These are phyloP conservation scores for Mimosa pudica DNA, from an alignment of 306 rosid species.

Conservation along the genomic window DNA sequence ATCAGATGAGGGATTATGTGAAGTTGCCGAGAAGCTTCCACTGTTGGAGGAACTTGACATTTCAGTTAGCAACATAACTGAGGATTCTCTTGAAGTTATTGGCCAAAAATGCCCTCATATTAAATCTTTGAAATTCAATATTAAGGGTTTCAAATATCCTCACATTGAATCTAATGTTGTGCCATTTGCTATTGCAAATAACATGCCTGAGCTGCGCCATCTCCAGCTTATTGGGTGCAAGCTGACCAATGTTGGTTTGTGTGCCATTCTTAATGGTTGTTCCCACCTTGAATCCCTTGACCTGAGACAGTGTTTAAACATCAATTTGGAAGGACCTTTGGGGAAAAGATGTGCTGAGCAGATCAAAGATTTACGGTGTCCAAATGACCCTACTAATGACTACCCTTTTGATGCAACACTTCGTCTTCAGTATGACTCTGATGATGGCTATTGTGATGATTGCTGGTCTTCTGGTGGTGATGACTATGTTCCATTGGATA, in stretches of 20 bases:
- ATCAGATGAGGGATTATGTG: no score
- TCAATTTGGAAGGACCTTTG: constrained; percentile 44
- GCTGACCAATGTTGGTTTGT: constrained; percentile 59
- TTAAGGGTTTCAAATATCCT: not conserved
- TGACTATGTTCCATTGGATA: constrained; percentile 38
- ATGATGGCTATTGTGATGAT: constrained; percentile 39
- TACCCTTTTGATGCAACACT: constrained; percentile 33
- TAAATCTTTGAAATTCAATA: constrained; percentile 52
- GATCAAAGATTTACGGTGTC: constrained; percentile 50
- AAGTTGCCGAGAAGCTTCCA: constrained; percentile 52
- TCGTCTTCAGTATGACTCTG: no score
- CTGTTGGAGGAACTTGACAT: constrained; percentile 67
- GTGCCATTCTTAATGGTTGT: constrained; percentile 66
- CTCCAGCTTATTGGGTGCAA: constrained; percentile 64
- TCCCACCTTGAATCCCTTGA: constrained; percentile 69
- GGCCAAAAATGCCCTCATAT: constrained; percentile 61
- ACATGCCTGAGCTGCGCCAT: constrained; percentile 53
- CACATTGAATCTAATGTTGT: constrained; percentile 40
- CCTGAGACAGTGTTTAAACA: constrained; percentile 53
- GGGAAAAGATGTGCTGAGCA: constrained; percentile 47
- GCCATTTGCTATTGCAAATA: constrained; percentile 54
- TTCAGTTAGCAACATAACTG: constrained; percentile 37
- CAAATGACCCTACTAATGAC: constrained; percentile 48
- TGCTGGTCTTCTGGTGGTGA: constrained; percentile 42
- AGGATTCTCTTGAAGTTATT: constrained; percentile 42